These are phyloP conservation scores for Aechmea fasciata DNA, from an alignment of 176 grass and related monocot species.

Conservation along the genomic window DNA sequence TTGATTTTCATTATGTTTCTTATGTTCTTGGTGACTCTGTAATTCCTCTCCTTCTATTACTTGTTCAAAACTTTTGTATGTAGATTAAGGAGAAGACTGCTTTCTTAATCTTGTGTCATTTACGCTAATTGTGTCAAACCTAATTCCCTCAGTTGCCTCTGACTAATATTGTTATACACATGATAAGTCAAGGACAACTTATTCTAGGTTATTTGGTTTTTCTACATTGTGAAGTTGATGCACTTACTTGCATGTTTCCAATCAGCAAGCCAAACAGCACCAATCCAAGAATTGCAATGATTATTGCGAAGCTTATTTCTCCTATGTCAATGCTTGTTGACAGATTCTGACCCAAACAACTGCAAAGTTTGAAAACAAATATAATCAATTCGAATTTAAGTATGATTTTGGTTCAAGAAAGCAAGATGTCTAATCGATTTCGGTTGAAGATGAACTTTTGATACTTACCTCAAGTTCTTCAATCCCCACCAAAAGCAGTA, in stretches of 20 bases:
- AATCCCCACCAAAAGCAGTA: slow-evolving; percentile 99
- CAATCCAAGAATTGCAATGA: slow-evolving; percentile 72
- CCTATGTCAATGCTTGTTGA: slow-evolving; percentile 55
- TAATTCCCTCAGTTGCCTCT: too few relatives aligned
- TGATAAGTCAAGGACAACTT: not conserved
- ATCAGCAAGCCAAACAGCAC: slow-evolving; percentile 90
- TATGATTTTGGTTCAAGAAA: too few relatives aligned
- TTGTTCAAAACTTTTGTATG: not conserved
- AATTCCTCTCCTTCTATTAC: not conserved
- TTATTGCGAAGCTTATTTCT: slow-evolving; percentile 65
- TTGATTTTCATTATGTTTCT: not conserved
- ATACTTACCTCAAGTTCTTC: slow-evolving; percentile 73
- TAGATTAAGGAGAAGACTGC: not conserved
- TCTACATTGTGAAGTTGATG: not conserved
- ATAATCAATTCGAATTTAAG: not conserved
- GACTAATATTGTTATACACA: too few relatives aligned
- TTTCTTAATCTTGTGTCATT: too few relatives aligned
- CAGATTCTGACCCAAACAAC: slow-evolving; percentile 85
- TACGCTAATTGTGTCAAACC: too few relatives aligned
- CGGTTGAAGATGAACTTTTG: not conserved
- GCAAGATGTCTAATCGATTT: not conserved
- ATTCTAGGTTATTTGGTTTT: slow-evolving; percentile 4
- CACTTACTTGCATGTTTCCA: slow-evolving; percentile 94
- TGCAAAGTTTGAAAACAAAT: slow-evolving; percentile 15
- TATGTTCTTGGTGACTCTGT: not conserved